These are phyloP conservation scores for Chaetoscypha palmicola DNA, from an alignment of 2,329 filamentous ascomycete genomes.

Conservation along the genomic window DNA sequence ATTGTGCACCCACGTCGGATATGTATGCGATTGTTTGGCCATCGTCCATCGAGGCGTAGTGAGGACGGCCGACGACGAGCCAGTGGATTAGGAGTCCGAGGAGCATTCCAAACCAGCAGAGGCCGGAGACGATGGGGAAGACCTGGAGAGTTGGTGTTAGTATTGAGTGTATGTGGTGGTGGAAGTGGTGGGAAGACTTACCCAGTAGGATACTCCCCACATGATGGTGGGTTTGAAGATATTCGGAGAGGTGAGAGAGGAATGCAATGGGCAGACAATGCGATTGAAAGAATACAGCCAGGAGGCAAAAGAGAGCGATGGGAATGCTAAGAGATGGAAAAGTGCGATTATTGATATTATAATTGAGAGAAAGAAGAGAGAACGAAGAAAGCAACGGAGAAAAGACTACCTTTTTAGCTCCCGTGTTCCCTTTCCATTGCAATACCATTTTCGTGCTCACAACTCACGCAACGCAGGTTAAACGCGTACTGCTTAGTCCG, in stretches of 20 bases:
- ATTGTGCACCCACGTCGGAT: conserved; percentile 54
- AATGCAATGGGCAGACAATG: too few species aligned
- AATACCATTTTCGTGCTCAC: too few species aligned
- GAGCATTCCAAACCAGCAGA: conserved; percentile 35
- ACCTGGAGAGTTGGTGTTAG: conserved; percentile 35
- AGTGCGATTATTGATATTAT: too few species aligned
- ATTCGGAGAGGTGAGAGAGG: not conserved
- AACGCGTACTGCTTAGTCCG: too few species aligned
- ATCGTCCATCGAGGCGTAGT: conserved; percentile 53
- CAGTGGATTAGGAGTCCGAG: conserved; percentile 40
- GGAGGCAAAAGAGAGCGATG: too few species aligned
- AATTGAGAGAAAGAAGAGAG: too few species aligned
- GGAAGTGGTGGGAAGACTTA: conserved; percentile 35
- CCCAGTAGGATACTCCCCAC: conserved; percentile 35
- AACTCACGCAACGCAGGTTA: too few species aligned
- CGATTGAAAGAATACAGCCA: too few species aligned
- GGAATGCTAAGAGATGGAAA: too few species aligned
- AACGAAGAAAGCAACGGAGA: too few species aligned
- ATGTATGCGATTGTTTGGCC: conserved; percentile 63
- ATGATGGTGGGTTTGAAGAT: conserved; percentile 16
- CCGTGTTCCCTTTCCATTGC: too few species aligned
- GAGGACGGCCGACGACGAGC: conserved; percentile 47
- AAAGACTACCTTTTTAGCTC: too few species aligned
- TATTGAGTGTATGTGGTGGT: not conserved
- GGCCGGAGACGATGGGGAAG: conserved; percentile 61